Conservation (phyloP, 1,284 basidiomycete genomes). For the Ceratobasidium sp. region DNA sequence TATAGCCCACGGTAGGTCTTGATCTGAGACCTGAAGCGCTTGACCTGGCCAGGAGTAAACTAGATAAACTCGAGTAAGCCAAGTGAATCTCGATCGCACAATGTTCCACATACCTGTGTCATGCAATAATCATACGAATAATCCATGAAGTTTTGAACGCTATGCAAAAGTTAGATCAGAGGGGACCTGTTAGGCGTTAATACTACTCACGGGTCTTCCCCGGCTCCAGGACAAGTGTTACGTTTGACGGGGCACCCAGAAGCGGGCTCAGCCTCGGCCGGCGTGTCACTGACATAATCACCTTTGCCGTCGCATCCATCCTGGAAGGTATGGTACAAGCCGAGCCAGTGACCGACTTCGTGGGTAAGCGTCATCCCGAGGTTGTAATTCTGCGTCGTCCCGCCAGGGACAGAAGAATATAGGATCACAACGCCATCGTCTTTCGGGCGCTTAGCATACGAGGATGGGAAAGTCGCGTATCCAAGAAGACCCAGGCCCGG, state of each 20-base stretch:
- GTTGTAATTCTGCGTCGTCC: conserved; percentile 49
- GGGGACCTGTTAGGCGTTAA: background rate
- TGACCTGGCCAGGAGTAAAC: conserved; percentile 61
- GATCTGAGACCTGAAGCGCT: conserved; percentile 58
- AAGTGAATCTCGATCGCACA: too few species aligned
- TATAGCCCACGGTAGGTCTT: conserved; percentile 61
- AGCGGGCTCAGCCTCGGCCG: conserved; percentile 42
- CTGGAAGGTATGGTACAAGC: conserved; percentile 52
- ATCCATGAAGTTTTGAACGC: conserved; percentile 43
- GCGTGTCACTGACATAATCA: conserved; percentile 50
- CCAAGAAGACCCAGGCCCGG: conserved; percentile 6
- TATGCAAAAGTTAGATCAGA: background rate
- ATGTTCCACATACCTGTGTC: conserved; percentile 17
- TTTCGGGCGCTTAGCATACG: conserved; percentile 41
- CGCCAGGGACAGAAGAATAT: conserved; percentile 49
- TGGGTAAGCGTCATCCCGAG: conserved; percentile 50
- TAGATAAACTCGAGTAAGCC: background rate
- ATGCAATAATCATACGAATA: conserved; percentile 46
- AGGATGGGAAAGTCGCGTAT: conserved; percentile 29
- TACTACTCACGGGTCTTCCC: conserved; percentile 42
- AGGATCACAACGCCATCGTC: conserved; percentile 48
- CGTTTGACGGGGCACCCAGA: conserved; percentile 43
- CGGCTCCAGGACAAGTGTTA: conserved; percentile 45
- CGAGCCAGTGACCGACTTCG: conserved; percentile 49
- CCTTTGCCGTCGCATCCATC: conserved; percentile 49